Evolutionary conservation across 2,329 filamentous ascomycete genomes (phyloP), one percentile per base, ranked within the genome.

Genomic region (Neonectria faginata): DNA sequence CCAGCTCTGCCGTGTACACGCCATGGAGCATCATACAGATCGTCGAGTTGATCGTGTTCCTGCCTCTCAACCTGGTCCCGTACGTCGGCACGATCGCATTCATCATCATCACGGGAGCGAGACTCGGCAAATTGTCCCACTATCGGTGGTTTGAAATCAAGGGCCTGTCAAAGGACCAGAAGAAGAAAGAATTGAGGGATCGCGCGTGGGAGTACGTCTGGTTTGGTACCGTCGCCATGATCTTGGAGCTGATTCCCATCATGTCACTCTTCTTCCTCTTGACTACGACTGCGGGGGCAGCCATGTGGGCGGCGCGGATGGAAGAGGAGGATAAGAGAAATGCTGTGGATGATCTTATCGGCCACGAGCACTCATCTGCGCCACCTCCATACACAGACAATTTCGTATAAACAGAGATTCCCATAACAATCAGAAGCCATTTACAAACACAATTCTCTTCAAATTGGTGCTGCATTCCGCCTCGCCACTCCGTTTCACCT

Each of bases 11-110:
- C 0, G 85, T 93, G 18, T 97, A 96, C 79, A 90, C 92, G 9
- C 95, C 95, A 0, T 97, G 97, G 84, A 97, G 92, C 60, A 82
- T 97, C 58, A 88, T 92, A n/a, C 95, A 97, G 78, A 96, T 97
- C 62, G 76, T 92, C 67, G 95, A 97, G 79, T 91, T 97, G 65
- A 83, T 97, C 39, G 72, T 92, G 31, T 90, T 91, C 73, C 84
- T 94, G 2, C 92, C 96, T 1, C 86, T 99, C 64, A 98, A 97
- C 76, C 88, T 99, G 22, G 87, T 98, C 16, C 95, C 95, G 0
- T 88, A 91, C 51, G 87, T 93, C 14, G 95, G 95, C 16, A 91
- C 92, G 0, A 92, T 93, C 0, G 85, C 96, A 67, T 99, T 97
- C 77, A 86, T 99, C 65, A 79, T 97, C 60, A 86, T 97, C 69